These are phyloP conservation scores for Coemansia sp. DNA, from an alignment of 192 early-diverging fungal species.

Conservation along the genomic window DNA sequence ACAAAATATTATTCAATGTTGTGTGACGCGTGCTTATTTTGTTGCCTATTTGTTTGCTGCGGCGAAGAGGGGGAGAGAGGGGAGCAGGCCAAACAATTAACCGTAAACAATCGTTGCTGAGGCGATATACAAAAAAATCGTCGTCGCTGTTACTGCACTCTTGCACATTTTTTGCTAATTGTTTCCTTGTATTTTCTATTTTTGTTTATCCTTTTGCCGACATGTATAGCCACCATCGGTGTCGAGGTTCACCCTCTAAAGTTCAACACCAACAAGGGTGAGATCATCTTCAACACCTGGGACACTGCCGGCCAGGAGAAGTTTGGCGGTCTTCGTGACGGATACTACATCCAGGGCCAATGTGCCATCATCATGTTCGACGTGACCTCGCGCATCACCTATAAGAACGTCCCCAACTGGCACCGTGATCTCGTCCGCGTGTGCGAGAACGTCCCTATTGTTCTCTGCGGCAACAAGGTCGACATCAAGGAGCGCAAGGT, in stretches of 20 bases:
- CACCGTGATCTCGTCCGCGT: slow-evolving; percentile 99
- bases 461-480: slow-evolving; percentile 99
- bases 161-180: slow-evolving; percentile 15
- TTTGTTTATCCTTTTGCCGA: slow-evolving; percentile 31
- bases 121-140: slow-evolving; percentile 5
- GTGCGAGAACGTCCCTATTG: slow-evolving; percentile 99
- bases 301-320: slow-evolving; percentile 99
- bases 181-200: slow-evolving; percentile 3
- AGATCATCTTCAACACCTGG: slow-evolving; percentile 99
- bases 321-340: slow-evolving; percentile 99
- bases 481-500: slow-evolving; percentile 99
- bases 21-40: slow-evolving; percentile 12
- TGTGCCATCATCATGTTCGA: slow-evolving; percentile 99
- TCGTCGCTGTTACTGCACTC: slow-evolving; percentile 13
- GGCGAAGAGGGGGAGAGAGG: slow-evolving; percentile 8
- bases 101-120: slow-evolving; percentile 7
- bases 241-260: slow-evolving; percentile 98
- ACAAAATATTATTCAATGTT: neutral
- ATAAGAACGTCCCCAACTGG: slow-evolving; percentile 99
- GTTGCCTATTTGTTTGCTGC: slow-evolving; percentile 10
- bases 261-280: slow-evolving; percentile 98
- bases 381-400: slow-evolving; percentile 99
- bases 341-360: slow-evolving; percentile 99
- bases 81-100: slow-evolving; percentile 9
- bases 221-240: slow-evolving; percentile 88